Conservation (phyloP, 345 rosid genomes). For the Clausena lansium region DNA sequence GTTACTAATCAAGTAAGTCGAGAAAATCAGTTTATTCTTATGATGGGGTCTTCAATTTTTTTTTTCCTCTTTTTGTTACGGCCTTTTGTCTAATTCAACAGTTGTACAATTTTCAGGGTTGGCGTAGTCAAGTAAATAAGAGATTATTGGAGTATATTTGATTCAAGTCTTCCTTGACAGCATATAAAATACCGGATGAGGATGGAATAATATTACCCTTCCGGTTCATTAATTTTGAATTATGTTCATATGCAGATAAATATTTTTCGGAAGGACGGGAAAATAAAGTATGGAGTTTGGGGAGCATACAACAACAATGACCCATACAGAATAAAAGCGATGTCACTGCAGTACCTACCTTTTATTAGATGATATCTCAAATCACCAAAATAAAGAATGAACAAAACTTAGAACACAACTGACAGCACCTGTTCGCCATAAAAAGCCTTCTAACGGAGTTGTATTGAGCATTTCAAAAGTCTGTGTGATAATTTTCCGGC, state of each 20-base stretch:
- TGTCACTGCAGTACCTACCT: neutral
- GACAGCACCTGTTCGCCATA: conserved; percentile 26
- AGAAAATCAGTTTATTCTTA: too few species aligned
- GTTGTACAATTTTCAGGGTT: too few species aligned
- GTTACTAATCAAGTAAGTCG: too few species aligned
- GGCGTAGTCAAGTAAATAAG: too few species aligned
- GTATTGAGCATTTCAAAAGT: conserved; percentile 36
- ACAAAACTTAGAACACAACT: neutral
- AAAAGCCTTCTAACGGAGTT: neutral
- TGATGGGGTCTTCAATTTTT: too few species aligned
- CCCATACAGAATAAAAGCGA: neutral
- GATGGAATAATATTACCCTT: too few species aligned
- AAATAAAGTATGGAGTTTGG: neutral
- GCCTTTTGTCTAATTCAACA: too few species aligned
- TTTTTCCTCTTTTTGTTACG: too few species aligned
- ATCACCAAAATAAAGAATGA: neutral
- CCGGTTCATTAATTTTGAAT: neutral
- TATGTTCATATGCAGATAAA: neutral
- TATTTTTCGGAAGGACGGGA: neutral
- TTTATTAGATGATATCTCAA: neutral
- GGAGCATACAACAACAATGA: neutral
- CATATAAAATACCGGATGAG: too few species aligned
- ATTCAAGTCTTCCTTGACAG: too few species aligned
- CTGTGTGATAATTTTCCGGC: conserved; percentile 73
- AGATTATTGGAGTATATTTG: too few species aligned